Conservation (phyloP, 371 early-diverging fungal genomes). For the Zancudomyces culisetae region DNA sequence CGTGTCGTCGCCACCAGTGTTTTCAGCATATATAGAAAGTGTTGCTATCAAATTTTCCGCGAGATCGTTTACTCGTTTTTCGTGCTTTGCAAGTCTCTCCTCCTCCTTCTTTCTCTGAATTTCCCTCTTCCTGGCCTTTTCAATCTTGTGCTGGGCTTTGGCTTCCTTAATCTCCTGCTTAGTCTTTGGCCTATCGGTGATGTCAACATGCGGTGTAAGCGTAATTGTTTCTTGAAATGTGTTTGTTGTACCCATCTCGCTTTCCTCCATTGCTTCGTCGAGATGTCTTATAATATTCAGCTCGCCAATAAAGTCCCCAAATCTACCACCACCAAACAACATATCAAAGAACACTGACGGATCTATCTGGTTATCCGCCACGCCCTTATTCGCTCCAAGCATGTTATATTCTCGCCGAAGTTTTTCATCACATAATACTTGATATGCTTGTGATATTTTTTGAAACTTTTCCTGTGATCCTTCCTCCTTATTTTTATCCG, state of each 20-base stretch:
- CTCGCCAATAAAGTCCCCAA: constrained; percentile 86
- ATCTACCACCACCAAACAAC: constrained; percentile 87
- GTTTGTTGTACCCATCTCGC: constrained; percentile 4
- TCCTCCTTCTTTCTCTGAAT: constrained; percentile 24
- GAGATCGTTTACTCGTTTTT: constrained; percentile 50
- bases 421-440: constrained; percentile 72
- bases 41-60: constrained; percentile 47
- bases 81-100: constrained; percentile 40
- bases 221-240: background rate
- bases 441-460: constrained; percentile 87
- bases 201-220: constrained; percentile 17
- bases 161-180: constrained; percentile 20
- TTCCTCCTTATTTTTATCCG: constrained; percentile 79
- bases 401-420: constrained; percentile 71
- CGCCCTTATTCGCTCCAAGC: constrained; percentile 47
- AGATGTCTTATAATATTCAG: constrained; percentile 86
- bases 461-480: constrained; percentile 85
- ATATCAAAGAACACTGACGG: constrained; percentile 84
- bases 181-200: no score
- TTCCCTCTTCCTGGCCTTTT: constrained; percentile 21
- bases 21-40: constrained; percentile 57
- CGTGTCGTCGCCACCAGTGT: constrained; percentile 25
- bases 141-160: constrained; percentile 35
- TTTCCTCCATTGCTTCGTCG: constrained; percentile 21
- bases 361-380: constrained; percentile 50